Conservation (phyloP, 1,139 yeast species). For the Kluyveromyces marxianus region DNA sequence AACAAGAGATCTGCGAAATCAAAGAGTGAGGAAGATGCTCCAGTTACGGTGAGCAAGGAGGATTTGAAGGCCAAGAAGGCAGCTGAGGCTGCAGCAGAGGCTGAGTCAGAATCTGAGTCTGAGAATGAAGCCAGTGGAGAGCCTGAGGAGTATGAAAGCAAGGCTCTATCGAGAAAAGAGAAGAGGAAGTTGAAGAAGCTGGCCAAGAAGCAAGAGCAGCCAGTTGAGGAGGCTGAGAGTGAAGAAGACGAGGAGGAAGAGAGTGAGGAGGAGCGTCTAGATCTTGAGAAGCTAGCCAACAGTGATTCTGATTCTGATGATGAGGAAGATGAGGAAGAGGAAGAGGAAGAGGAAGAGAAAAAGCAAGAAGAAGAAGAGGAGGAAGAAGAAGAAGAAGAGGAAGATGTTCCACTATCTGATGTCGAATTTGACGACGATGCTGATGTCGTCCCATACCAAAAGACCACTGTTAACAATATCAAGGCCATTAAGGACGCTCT, state of each 20-base stretch:
- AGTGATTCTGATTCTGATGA: conserved; percentile 40
- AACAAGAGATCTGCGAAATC: conserved; percentile 17
- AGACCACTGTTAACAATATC: conserved; percentile 67
- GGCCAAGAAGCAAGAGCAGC: conserved; percentile 22
- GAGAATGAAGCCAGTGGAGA: conserved; percentile 40
- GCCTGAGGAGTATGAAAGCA: conserved; percentile 50
- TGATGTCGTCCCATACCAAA: conserved; percentile 83
- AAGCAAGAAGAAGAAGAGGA: conserved; percentile 35
- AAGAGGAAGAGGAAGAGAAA: conserved; percentile 34
- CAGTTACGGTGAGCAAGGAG: conserved; percentile 32
- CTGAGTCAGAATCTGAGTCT: conserved; percentile 21
- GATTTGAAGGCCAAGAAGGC: conserved; percentile 15
- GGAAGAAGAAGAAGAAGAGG: conserved; percentile 44
- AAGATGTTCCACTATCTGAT: conserved; percentile 68
- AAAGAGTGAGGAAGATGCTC: conserved; percentile 24
- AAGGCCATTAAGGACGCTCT: conserved; percentile 64
- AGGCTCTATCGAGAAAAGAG: conserved; percentile 51
- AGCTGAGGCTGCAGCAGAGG: conserved; percentile 18
- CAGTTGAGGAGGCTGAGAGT: conserved; percentile 20
- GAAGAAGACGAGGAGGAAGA: conserved; percentile 26
- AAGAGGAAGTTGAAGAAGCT: conserved; percentile 55
- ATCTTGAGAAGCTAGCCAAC: conserved; percentile 51
- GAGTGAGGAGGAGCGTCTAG: conserved; percentile 27
- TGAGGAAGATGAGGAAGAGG: conserved; percentile 40
- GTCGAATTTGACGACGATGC: conserved; percentile 82